Percentiles rank a stretch among this genome's conserved stretches.
phyloP scores from a whole-genome alignment of 2,329 filamentous ascomycete species.

The Drechslerella coelobrocha region DNA sequence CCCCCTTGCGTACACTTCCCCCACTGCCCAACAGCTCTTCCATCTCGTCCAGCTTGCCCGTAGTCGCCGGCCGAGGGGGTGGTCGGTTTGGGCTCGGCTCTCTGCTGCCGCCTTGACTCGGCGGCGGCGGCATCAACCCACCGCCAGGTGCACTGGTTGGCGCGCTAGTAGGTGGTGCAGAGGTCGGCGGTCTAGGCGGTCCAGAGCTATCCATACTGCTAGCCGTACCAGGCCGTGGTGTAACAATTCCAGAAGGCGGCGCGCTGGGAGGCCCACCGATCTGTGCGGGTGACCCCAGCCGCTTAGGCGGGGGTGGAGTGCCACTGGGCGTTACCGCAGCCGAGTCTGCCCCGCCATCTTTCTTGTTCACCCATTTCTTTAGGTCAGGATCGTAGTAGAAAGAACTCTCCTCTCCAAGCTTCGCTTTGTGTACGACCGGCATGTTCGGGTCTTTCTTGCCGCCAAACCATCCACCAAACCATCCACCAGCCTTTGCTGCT shows the following conservation, averaged over 20 bases:
- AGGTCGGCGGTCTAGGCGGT: slow-evolving; percentile 27
- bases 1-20: slow-evolving; percentile 61
- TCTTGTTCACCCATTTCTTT: slow-evolving; percentile 98
- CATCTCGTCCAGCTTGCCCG: slow-evolving; percentile 92
- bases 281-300: slow-evolving; percentile 53
- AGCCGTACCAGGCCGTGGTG: slow-evolving; percentile 28
- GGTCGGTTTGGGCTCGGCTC: slow-evolving; percentile 64
- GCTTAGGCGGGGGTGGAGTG: slow-evolving; percentile 80
- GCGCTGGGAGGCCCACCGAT: slow-evolving; percentile 47
- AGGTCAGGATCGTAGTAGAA: slow-evolving; percentile 96
- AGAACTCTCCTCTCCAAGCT: slow-evolving; percentile 88
- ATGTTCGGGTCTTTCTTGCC: slow-evolving; percentile 68
- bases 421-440: slow-evolving; percentile 75
- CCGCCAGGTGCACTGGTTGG: slow-evolving; percentile 51
- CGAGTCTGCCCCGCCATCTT: slow-evolving; percentile 71
- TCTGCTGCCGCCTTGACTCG: slow-evolving; percentile 58
- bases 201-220: slow-evolving; percentile 26
- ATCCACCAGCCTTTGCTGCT: slow-evolving; percentile 62
- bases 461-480: slow-evolving; percentile 87
- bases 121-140: slow-evolving; percentile 53
- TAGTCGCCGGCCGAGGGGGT: slow-evolving; percentile 74
- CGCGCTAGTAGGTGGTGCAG: slow-evolving; percentile 38
- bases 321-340: slow-evolving; percentile 65
- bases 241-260: slow-evolving; percentile 19
- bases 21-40: slow-evolving; percentile 82